Percentiles rank a stretch among this genome's conserved stretches.
Evolutionary conservation across 257 asterid species (phyloP).

Genomic region (Jaltomata sinuosa): DNA sequence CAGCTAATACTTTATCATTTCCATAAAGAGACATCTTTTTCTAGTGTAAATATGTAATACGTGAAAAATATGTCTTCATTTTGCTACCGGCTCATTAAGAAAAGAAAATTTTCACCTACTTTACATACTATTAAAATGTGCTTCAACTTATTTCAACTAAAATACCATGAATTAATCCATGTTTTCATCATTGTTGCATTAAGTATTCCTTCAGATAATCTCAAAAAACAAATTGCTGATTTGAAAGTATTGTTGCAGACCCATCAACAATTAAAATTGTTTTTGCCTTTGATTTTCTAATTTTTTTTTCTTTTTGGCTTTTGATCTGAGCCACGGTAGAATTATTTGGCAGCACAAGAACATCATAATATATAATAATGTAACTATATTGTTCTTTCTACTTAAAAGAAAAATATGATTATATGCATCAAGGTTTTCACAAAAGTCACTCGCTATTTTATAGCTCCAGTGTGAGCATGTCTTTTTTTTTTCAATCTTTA

Average conservation of each 20-base stretch:
- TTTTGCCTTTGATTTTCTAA: too few relatives aligned
- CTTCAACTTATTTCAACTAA: not conserved
- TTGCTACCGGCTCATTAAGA: not conserved
- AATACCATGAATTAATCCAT: not conserved
- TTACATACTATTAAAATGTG: not conserved
- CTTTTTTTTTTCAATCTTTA: not conserved
- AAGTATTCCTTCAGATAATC: too few relatives aligned
- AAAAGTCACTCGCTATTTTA: not conserved
- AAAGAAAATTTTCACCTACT: not conserved
- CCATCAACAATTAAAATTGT: too few relatives aligned
- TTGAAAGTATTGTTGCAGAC: too few relatives aligned
- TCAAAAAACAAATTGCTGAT: too few relatives aligned
- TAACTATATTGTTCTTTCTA: not conserved
- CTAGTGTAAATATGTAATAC: not conserved
- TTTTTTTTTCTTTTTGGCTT: too few relatives aligned
- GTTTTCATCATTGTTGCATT: not conserved
- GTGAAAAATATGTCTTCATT: not conserved
- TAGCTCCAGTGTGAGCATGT: not conserved
- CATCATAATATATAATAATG: not conserved
- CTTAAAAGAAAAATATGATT: too few relatives aligned
- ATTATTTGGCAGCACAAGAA: too few relatives aligned
- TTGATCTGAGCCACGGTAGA: too few relatives aligned
- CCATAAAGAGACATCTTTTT: not conserved
- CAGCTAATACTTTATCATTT: not conserved
- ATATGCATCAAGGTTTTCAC: not conserved